A percentile compares a stretch with the other conserved stretches of the same genome.
Conservation (phyloP, 768 basidiomycete species). For the Podaxis sp. region DNA sequence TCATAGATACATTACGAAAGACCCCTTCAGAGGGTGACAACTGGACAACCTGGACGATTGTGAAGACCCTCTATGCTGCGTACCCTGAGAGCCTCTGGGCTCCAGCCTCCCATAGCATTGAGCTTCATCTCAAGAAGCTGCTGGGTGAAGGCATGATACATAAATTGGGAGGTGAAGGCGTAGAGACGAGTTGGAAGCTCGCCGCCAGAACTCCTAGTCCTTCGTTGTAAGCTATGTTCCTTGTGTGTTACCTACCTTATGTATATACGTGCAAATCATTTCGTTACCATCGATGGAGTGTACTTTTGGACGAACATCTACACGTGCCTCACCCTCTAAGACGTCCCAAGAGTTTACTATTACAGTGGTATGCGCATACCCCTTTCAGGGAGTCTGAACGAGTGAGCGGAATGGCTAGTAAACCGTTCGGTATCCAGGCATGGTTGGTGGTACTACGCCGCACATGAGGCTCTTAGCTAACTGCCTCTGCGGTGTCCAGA, state of each 20-base stretch:
- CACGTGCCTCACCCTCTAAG: too few relatives aligned
- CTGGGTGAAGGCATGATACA: conserved; percentile 57
- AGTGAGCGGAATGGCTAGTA: too few relatives aligned
- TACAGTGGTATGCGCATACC: too few relatives aligned
- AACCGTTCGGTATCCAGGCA: too few relatives aligned
- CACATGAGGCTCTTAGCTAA: too few relatives aligned
- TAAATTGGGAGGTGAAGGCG: conserved; percentile 46
- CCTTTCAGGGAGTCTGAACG: too few relatives aligned
- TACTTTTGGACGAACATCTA: too few relatives aligned
- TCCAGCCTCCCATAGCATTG: conserved; percentile 64
- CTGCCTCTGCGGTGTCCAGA: too few relatives aligned
- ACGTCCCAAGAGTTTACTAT: too few relatives aligned
- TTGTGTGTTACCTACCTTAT: background rate
- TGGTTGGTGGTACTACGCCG: too few relatives aligned
- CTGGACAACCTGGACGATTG: conserved; percentile 67
- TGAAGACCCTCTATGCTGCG: conserved; percentile 60
- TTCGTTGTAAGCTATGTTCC: conserved; percentile 9
- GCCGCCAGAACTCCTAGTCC: conserved; percentile 16
- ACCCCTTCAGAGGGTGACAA: conserved; percentile 23
- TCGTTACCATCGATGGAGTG: background rate
- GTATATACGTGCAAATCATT: background rate
- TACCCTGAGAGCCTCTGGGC: conserved; percentile 72
- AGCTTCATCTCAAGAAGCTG: conserved; percentile 72
- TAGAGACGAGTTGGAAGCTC: conserved; percentile 44
- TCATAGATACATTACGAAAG: conserved; percentile 47